Base-by-base conservation (phyloP, 1,139 yeast genomes). In the Taphrina communis region DNA sequence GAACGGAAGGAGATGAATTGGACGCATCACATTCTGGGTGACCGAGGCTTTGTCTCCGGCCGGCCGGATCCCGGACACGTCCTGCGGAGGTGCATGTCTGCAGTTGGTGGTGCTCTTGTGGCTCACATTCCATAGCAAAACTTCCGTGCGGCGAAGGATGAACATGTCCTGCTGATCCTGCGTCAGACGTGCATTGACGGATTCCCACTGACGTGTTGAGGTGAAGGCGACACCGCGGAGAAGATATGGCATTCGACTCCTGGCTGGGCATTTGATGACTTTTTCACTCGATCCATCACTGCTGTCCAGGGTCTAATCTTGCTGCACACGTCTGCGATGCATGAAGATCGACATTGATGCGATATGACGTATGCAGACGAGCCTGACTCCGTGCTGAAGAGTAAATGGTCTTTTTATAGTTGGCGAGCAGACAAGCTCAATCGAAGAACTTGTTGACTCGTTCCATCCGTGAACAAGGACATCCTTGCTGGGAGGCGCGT, bases 221-320 rank as follows among this genome's bases (percentile, higher is more conserved):
- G 2, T 4, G 31, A 25, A 25, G 31, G 31, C 31, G 31, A 25
- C 31, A 25, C 31, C 31, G 4, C 31, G 31, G 31, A 25, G 19
- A n/a, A 7, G 48, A n/a, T 12, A 44, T 44, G 48, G 48, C 48
- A 44, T 12, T 44, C 19, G 48, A 14, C 48, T 44, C 48, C 48
- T 44, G 12, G 31, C 42, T 9, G 14, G 42, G 42, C 42, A 14
- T 39, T 14, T 39, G 42, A 39, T 9, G 42, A 39, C 6, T 17
- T 1, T 44, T 44, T 17, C 48, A 2, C 19, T 6, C 19, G n/a
- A 14, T 44, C 48, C 6, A 17, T 44, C 48, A 44, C 31, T 25
- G 31, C 31, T 25, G 31, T 25, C 31, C 31, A 25, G 31, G 31
- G 31, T 25, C 31, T 25, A 25, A 25, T 25, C 17, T 25, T 25